Evolutionary conservation across 306 rosid genomes (phyloP).

Genomic region (Cercis canadensis): DNA sequence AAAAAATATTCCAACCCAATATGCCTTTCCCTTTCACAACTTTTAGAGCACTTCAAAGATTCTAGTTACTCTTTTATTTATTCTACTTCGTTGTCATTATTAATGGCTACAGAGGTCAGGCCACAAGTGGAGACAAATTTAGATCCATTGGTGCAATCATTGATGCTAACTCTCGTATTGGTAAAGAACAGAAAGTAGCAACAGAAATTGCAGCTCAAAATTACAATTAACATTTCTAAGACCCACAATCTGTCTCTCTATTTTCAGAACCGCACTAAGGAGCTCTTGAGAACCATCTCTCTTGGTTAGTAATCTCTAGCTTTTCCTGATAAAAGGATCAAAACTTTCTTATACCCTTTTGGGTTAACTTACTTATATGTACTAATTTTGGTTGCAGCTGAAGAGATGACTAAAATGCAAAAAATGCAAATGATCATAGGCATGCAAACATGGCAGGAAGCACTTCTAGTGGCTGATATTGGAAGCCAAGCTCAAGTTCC

Average conservation of each 20-base stretch:
- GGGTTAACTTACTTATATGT: neutral
- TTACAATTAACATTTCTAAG: conserved; percentile 41
- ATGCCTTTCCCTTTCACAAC: conserved; percentile 26
- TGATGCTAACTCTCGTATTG: conserved; percentile 45
- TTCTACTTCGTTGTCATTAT: conserved; percentile 33
- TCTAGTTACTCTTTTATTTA: conserved; percentile 28
- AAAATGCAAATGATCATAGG: conserved; percentile 57
- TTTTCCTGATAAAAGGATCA: neutral
- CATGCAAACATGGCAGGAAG: conserved; percentile 64
- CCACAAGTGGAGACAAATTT: conserved; percentile 28
- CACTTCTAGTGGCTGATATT: conserved; percentile 57
- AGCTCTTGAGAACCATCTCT: conserved; percentile 36
- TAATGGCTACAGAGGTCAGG: conserved; percentile 30
- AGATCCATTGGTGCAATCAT: conserved; percentile 44
- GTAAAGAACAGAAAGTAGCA: conserved; percentile 57
- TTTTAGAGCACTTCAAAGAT: conserved; percentile 14
- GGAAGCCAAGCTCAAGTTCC: conserved; percentile 55
- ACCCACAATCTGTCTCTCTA: conserved; percentile 40
- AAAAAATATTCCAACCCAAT: conserved; percentile 25
- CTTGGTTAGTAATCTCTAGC: conserved; percentile 41
- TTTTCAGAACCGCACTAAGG: conserved; percentile 26
- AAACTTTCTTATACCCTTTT: neutral
- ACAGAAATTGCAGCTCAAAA: conserved; percentile 53
- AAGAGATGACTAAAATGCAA: conserved; percentile 46
- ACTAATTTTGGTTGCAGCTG: conserved; percentile 44